Evolutionary conservation across 2,329 filamentous ascomycete species (phyloP), one percentile per base, ranked within the genome.

Genomic region (Ophiocordyceps sinensis): DNA sequence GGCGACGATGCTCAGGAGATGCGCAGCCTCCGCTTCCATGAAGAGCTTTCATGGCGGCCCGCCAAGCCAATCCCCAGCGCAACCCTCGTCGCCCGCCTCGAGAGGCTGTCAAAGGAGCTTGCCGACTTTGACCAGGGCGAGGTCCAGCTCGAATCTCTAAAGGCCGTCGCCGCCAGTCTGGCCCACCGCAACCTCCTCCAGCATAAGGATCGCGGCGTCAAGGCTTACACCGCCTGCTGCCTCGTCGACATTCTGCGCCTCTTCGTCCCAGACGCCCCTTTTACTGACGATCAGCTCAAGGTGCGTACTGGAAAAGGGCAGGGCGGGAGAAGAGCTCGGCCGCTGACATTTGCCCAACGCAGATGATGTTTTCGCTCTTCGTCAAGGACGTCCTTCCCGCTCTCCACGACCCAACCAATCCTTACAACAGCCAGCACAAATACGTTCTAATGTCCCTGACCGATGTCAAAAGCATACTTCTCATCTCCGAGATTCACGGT

Each of bases 281-380:
- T 94, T 62, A 93, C 86, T 21, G 78, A 77, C 34, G 78, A 83
- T 44, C 88, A 96, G 65, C 72, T 96, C 47, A 94, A 93, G 80
- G 87, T 89, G 62, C 49, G 5, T 21, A 9, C 23, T 9, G 9
- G 6, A 26, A 4, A 26, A 19, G 19, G 19, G 3, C 38, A 12
- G 5, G 28, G 7, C 15, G 13, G 14, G 31, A n/a, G 31, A 30
- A 12, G 31, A 4, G 32, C 4, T 8, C 14, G 11, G 29, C 28
- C 47, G 39, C 48, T 49, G 36, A 44, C 41, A 26, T 7, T 17
- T 15, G 21, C 26, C 5, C 26, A 15, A 30, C 19, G 10, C 42
- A 94, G 86, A 87, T 94, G 63, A 89, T 96, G 57, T 98, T 96
- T 66, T 82, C 79, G 26, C 76, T 94, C 46, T 86, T 95, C 57